Evolutionary conservation across 352 stramenopile species (phyloP), one percentile per base, ranked within the genome.

Genomic region (Aphanomyces invadans): DNA sequence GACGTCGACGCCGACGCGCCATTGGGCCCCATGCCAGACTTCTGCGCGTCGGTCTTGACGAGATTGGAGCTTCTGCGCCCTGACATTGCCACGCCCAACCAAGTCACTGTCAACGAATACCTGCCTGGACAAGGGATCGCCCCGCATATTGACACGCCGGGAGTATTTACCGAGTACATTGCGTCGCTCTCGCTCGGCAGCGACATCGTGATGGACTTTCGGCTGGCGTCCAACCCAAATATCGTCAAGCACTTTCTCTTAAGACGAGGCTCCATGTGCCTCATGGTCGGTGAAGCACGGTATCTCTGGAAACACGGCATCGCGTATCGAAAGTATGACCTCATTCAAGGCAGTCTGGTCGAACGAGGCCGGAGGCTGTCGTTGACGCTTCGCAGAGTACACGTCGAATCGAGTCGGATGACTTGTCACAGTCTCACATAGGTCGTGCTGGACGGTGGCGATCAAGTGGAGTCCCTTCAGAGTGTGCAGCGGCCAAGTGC

Each of bases 81-180:
- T 9, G 59, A 56, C 23, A 33, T 53, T 1, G 68, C 44, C n/a
- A 9, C n/a, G 17, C 48, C 70, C 0, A 69, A 77, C 51, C 69
- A 79, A 56, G 51, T 49, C 28, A 79, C 74, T 4, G 64, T 75
- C 15, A 80, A 80, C 68, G 74, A 80, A 51, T 80, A 80, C 62
- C 15, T 66, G 25, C 71, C 71, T 3, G 74, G 74, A 15, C 69
- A 76, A 62, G 74, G 74, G 42, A 80, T 80, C 25, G 42, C 73
- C n/a, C 68, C 68, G 21, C 74, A 80, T 55, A 52, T 78, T 23
- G 74, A 80, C 56, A 77, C 73, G 10, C 65, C 73, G 42, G 65
- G 33, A 1, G 74, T 72, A 4, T 80, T 79, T 42, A 56, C 23
- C 31, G 70, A 59, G 19, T 68, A 72, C 51, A 68, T 80, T 38